Evolutionary conservation across 257 asterid genomes (phyloP).

Genomic region (Mentha longifolia): DNA sequence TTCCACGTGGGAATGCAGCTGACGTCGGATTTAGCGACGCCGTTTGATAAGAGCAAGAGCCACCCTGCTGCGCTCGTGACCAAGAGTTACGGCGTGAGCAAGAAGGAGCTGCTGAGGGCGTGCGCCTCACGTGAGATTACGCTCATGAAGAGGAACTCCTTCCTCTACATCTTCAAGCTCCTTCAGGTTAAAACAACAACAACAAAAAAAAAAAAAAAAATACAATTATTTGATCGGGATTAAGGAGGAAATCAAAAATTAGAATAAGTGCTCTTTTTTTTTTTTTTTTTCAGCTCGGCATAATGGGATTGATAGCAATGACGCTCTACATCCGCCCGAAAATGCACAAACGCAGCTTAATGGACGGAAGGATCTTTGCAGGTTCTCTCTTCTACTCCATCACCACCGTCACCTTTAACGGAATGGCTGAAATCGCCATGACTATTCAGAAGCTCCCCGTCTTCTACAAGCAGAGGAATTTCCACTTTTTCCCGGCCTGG

Average conservation of each 20-base stretch:
- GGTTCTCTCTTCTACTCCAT: slow-evolving; percentile 46
- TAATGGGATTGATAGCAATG: slow-evolving; percentile 40
- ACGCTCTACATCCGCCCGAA: slow-evolving; percentile 46
- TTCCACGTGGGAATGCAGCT: slow-evolving; percentile 44
- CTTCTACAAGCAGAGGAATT: slow-evolving; percentile 57
- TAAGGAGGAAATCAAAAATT: too few relatives aligned
- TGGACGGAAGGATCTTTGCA: slow-evolving; percentile 42
- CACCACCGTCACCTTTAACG: slow-evolving; percentile 43
- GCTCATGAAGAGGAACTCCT: slow-evolving; percentile 55
- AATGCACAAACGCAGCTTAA: slow-evolving; percentile 38
- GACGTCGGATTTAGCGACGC: slow-evolving; percentile 39
- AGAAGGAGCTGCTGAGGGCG: slow-evolving; percentile 48
- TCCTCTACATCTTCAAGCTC: slow-evolving; percentile 47
- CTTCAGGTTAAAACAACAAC: too few relatives aligned
- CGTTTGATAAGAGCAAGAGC: slow-evolving; percentile 50
- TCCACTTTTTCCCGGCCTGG: slow-evolving; percentile 56
- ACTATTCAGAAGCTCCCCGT: slow-evolving; percentile 54
- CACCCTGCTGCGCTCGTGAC: slow-evolving; percentile 59
- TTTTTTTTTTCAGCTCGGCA: too few relatives aligned
- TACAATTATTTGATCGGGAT: too few relatives aligned
- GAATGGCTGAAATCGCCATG: slow-evolving; percentile 48
- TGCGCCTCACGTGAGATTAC: slow-evolving; percentile 44
- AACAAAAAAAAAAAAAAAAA: too few relatives aligned
- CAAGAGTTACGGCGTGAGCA: slow-evolving; percentile 46
- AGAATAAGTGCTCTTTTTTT: too few relatives aligned